These are phyloP conservation scores for Carex scoparia DNA, from an alignment of 176 grass and related monocot species.

Conservation along the genomic window DNA sequence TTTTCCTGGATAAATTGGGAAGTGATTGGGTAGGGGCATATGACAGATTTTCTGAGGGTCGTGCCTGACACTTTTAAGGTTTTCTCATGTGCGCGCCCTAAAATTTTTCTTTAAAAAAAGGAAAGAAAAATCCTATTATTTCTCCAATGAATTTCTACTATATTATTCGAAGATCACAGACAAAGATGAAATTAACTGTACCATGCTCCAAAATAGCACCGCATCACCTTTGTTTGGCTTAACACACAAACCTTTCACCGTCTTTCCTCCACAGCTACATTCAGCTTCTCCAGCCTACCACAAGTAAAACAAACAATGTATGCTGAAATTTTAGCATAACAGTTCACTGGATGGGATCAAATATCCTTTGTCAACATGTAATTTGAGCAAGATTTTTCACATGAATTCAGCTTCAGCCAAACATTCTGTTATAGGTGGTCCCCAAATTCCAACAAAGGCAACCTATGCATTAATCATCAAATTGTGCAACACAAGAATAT, in stretches of 20 bases:
- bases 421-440: not conserved
- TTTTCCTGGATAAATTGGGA: not conserved
- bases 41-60: not conserved
- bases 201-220: conserved; percentile 95
- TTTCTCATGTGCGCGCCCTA: not conserved
- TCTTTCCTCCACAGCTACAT: conserved; percentile 78
- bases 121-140: not conserved
- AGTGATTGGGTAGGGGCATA: not conserved
- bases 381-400: not conserved
- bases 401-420: not conserved
- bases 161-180: conserved; percentile 2
- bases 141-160: not conserved
- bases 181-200: conserved; percentile 6
- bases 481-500: not conserved
- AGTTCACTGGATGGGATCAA: not conserved
- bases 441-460: not conserved
- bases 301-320: not conserved
- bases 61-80: not conserved
- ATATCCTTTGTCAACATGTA: not conserved
- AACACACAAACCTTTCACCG: conserved; percentile 59
- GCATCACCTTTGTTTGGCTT: conserved; percentile 95
- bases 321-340: not conserved
- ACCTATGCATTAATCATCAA: not conserved
- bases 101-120: not conserved
- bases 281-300: conserved; percentile 60